Evolutionary conservation across 495 filamentous ascomycete genomes (phyloP).

Genomic region (Lindgomyces ingoldianus): DNA sequence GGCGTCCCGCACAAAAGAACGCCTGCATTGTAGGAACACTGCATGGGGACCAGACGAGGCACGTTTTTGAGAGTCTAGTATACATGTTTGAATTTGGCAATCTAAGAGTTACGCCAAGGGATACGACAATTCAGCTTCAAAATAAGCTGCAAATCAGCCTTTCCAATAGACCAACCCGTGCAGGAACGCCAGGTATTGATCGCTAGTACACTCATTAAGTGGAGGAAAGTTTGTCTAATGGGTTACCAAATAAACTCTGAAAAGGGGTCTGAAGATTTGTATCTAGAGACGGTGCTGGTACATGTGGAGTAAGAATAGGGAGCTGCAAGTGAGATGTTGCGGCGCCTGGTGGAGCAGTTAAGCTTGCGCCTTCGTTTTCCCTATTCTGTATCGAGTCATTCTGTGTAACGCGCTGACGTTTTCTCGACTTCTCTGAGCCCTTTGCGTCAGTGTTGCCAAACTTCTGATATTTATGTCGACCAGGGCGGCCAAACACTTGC

Average conservation of each 20-base stretch:
- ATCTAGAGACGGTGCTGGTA: not conserved
- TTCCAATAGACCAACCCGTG: no score
- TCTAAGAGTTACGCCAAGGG: no score
- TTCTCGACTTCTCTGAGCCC: conserved; percentile 7
- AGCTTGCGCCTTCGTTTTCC: not conserved
- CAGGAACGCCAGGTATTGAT: no score
- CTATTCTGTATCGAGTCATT: not conserved
- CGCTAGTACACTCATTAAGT: no score
- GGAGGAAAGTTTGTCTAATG: not conserved
- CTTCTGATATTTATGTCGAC: conserved; percentile 24
- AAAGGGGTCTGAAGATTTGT: no score
- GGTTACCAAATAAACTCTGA: not conserved
- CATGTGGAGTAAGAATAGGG: not conserved
- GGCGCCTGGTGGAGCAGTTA: not conserved
- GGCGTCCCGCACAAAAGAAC: no score
- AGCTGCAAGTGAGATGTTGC: not conserved
- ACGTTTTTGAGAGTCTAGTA: no score
- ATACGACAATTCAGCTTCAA: no score
- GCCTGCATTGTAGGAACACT: no score
- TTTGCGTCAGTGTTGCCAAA: conserved; percentile 15
- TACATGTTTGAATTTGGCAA: no score
- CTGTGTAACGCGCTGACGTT: not conserved
- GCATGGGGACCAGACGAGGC: no score
- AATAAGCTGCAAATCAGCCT: no score
- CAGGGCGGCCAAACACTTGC: conserved; percentile 59